Conservation (phyloP, 2,329 filamentous ascomycete genomes). For the Hypomyces rosellus region DNA sequence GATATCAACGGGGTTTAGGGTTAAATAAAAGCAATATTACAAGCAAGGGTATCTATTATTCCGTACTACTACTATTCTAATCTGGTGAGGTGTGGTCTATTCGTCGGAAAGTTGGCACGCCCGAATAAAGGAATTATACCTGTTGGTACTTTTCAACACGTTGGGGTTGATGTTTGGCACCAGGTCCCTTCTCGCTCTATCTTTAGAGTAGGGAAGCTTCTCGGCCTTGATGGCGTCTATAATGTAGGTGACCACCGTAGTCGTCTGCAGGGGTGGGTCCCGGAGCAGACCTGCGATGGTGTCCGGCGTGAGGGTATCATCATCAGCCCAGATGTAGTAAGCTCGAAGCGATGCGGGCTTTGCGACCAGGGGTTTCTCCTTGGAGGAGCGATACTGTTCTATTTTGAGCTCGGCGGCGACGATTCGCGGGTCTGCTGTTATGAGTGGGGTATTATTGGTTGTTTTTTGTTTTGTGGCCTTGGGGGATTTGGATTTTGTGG, state of each 20-base stretch:
- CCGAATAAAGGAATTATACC: neutral
- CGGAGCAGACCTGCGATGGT: conserved; percentile 51
- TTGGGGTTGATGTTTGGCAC: conserved; percentile 27
- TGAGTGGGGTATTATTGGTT: neutral
- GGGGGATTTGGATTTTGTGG: neutral
- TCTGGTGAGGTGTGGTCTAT: too few relatives aligned
- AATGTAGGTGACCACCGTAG: conserved; percentile 55
- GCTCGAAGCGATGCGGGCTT: conserved; percentile 40
- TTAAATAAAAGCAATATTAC: neutral
- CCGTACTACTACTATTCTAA: too few relatives aligned
- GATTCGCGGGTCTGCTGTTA: conserved; percentile 33
- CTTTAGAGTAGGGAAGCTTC: conserved; percentile 41
- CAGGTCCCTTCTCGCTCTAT: conserved; percentile 40
- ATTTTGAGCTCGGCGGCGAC: conserved; percentile 36
- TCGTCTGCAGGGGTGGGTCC: conserved; percentile 50
- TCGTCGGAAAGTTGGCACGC: too few relatives aligned
- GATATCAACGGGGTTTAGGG: neutral
- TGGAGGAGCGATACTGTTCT: conserved; percentile 29
- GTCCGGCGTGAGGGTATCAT: conserved; percentile 41
- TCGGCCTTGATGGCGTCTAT: conserved; percentile 48
- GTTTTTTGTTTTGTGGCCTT: conserved; percentile 13
- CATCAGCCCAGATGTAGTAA: conserved; percentile 58
- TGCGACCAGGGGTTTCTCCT: conserved; percentile 17
- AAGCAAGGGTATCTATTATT: conserved; percentile 1
- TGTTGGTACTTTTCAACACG: conserved; percentile 9